A percentile compares a stretch with the other conserved stretches of the same genome.
Conservation (phyloP, 495 filamentous ascomycete species). For the Penicillium waksmanii region DNA sequence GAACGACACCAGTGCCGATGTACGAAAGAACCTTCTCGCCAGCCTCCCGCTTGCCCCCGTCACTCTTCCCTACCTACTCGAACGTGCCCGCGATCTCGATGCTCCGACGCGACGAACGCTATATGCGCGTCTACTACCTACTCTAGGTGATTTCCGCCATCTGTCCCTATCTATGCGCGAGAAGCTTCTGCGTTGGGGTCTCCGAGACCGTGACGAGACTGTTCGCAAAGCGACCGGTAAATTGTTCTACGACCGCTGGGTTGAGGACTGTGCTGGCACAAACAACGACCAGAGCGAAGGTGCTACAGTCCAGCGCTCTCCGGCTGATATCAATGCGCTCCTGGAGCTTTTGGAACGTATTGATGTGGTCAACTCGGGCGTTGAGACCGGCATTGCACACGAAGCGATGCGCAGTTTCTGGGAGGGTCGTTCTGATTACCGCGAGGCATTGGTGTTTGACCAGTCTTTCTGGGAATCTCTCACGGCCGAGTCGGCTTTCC, state of each 20-base stretch:
- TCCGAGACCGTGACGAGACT: constrained; percentile 92
- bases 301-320: constrained; percentile 50
- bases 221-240: constrained; percentile 89
- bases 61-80: constrained; percentile 89
- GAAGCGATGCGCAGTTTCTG: constrained; percentile 96
- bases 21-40: constrained; percentile 82
- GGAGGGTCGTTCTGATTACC: constrained; percentile 90
- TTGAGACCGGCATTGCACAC: constrained; percentile 84
- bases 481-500: constrained; percentile 83
- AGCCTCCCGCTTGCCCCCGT: constrained; percentile 80
- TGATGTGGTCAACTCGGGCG: constrained; percentile 86
- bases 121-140: constrained; percentile 85
- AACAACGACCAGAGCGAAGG: constrained; percentile 52
- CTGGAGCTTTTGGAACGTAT: constrained; percentile 93
- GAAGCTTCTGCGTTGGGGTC: constrained; percentile 92
- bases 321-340: constrained; percentile 74
- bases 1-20: constrained; percentile 93
- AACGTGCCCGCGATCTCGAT: constrained; percentile 89
- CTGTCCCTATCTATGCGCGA: constrained; percentile 94
- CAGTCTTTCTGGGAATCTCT: constrained; percentile 87
- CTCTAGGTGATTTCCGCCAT: constrained; percentile 93
- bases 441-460: constrained; percentile 77
- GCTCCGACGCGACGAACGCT: constrained; percentile 78
- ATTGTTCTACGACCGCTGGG: constrained; percentile 92
- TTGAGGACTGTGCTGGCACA: constrained; percentile 83